A percentile compares a stretch with the other conserved stretches of the same genome.
Evolutionary conservation across 2,329 filamentous ascomycete species (phyloP).

Genomic region (Gaeumannomyces sp.): DNA sequence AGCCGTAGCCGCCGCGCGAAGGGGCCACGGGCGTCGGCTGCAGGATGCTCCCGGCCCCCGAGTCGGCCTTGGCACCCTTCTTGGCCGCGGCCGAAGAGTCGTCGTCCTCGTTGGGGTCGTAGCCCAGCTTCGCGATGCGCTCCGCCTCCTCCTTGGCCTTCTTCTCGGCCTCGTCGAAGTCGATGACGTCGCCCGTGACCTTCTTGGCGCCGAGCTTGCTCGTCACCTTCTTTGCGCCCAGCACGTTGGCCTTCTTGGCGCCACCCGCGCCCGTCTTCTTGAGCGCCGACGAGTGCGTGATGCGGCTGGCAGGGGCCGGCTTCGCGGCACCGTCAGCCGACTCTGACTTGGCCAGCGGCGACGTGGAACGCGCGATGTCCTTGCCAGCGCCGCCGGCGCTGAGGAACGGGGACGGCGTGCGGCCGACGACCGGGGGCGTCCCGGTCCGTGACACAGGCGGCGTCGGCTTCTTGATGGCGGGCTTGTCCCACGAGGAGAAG

Average conservation of each 20-base stretch:
- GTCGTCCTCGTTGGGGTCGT: conserved; percentile 84
- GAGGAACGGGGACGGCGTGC: conserved; percentile 86
- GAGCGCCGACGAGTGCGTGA: conserved; percentile 73
- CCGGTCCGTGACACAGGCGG: conserved; percentile 86
- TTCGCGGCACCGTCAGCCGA: conserved; percentile 44
- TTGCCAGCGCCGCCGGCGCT: conserved; percentile 68
- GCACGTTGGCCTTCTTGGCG: conserved; percentile 76
- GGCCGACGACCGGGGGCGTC: conserved; percentile 74
- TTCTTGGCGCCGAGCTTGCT: conserved; percentile 92
- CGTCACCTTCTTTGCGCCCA: conserved; percentile 72
- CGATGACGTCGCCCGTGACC: conserved; percentile 70
- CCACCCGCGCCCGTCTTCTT: conserved; percentile 65
- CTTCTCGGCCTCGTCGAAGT: conserved; percentile 96
- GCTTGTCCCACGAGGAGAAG: conserved; percentile 99
- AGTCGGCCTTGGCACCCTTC: conserved; percentile 29
- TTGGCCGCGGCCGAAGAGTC: conserved; percentile 39
- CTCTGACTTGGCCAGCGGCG: conserved; percentile 65
- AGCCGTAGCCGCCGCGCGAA: conserved; percentile 51
- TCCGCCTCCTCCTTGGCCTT: conserved; percentile 97
- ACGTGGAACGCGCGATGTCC: conserved; percentile 69
- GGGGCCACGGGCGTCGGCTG: conserved; percentile 72
- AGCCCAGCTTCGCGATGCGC: conserved; percentile 89
- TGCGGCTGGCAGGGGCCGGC: conserved; percentile 57
- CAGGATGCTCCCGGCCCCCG: conserved; percentile 38
- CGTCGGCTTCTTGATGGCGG: conserved; percentile 90